Evolutionary conservation across 495 filamentous ascomycete species (phyloP), one percentile per base, ranked within the genome.

Genomic region (Neohortaea acidophila): DNA sequence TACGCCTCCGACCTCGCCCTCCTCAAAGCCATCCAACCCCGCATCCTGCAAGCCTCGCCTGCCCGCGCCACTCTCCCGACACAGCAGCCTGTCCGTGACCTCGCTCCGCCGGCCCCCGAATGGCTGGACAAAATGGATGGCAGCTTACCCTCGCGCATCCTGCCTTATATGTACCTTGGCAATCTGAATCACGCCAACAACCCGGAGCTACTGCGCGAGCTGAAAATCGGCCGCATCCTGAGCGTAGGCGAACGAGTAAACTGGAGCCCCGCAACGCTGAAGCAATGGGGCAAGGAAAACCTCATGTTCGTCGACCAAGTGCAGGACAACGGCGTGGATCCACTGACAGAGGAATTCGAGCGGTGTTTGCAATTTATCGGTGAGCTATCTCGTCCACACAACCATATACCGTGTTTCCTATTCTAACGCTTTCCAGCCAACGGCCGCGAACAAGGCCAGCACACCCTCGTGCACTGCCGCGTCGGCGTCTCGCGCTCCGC

Each of bases 311-410:
- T 97, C 27, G 73, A 82, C 47, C 65, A 79, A 14, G 82, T 97
- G 11, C 89, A 96, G 55, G 89, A 97, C 48, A 97, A 97, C 49
- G 89, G 89, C 18, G 86, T 96, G 39, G 89, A 97, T 53, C 76
- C 84, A 3, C 58, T 97, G 51, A 86, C 79, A 34, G 71, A 81
- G 21, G 84, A 94, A 43, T 93, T 93, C 61, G 74, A 77, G 49
- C 67, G 77, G 26, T 96, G 89, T 49, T 61, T 97, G 21, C 73
- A 79, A 19, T 97, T 97, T 46, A 92, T 96, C 58, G 79, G 86
- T 94, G 61, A 57, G 79, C 65, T 22, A 4, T 34, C n/a, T n/a
- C n/a, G n/a, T n/a, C n/a, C n/a, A n/a, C n/a, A n/a, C n/a, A n/a
- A 2, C 32, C 32, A 37, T 18, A 12, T 21, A n/a, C 18, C 24